These are phyloP conservation scores for Carex littledalei DNA, from an alignment of 176 grass and related monocot genomes.

Conservation along the genomic window DNA sequence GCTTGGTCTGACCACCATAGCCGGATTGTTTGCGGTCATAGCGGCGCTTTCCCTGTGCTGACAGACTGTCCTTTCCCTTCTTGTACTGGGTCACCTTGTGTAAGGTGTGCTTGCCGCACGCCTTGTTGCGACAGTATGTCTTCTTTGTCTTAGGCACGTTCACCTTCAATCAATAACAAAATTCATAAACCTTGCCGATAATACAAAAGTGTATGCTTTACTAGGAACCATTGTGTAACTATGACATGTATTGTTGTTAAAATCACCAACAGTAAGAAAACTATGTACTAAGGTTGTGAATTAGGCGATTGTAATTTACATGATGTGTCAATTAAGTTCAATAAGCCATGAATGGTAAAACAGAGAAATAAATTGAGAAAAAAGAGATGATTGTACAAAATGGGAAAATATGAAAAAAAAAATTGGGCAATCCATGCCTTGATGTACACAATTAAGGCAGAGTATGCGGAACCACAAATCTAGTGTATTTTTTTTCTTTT, in stretches of 20 bases:
- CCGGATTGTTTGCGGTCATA: conserved; percentile 93
- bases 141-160: conserved; percentile 97
- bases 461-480: too few relatives aligned
- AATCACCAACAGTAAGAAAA: neutral
- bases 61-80: conserved; percentile 90
- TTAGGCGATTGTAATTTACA: neutral
- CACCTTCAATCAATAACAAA: conserved; percentile 39
- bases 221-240: neutral
- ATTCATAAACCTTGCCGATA: neutral
- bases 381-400: neutral
- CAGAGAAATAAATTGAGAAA: neutral
- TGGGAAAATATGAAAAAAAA: neutral
- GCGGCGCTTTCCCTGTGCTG: conserved; percentile 87
- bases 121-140: conserved; percentile 97
- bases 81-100: conserved; percentile 97
- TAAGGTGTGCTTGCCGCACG: conserved; percentile 88
- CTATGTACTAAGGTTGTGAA: neutral
- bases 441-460: too few relatives aligned
- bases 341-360: neutral
- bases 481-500: too few relatives aligned
- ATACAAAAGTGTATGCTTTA: neutral
- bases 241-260: neutral
- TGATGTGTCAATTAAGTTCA: neutral
- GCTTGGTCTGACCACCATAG: conserved; percentile 96
- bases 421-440: neutral